Evolutionary conservation across 2,329 filamentous ascomycete genomes (phyloP).

Genomic region (Sporothrix dimorphospora): DNA sequence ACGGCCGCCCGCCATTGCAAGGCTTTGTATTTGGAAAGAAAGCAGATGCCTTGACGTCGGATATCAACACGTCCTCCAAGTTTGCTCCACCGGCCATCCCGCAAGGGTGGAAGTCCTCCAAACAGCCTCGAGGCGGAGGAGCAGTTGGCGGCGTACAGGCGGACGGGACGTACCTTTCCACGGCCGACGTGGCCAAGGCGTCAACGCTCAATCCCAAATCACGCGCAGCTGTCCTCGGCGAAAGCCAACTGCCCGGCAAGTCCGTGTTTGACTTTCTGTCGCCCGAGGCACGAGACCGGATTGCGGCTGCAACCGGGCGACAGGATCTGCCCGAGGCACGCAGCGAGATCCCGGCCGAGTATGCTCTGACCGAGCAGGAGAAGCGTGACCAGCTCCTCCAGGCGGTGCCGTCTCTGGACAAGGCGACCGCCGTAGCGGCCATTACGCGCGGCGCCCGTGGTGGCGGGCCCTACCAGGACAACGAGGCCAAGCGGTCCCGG

Average conservation of each 20-base stretch:
- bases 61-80: constrained; percentile 46
- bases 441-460: constrained; percentile 66
- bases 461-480: constrained; percentile 80
- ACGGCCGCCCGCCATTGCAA: constrained; percentile 76
- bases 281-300: constrained; percentile 72
- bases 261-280: constrained; percentile 95
- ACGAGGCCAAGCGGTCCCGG: constrained; percentile 75
- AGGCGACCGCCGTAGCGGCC: constrained; percentile 68
- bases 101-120: constrained; percentile 71
- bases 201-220: constrained; percentile 75
- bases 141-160: background rate
- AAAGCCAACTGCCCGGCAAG: constrained; percentile 81
- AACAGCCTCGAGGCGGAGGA: constrained; percentile 44
- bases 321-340: constrained; percentile 74
- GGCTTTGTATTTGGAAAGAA: constrained; percentile 74
- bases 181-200: constrained; percentile 75
- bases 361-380: constrained; percentile 65
- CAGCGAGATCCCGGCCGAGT: constrained; percentile 71
- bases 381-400: constrained; percentile 60
- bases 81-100: constrained; percentile 72
- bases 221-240: constrained; percentile 79
- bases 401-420: constrained; percentile 66
- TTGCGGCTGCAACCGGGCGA: constrained; percentile 76
- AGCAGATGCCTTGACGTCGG: constrained; percentile 51
- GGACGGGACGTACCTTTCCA: constrained; percentile 58